Evolutionary conservation across 1,284 basidiomycete genomes (phyloP).

Genomic region (Erythrobasidium hasegawianum): DNA sequence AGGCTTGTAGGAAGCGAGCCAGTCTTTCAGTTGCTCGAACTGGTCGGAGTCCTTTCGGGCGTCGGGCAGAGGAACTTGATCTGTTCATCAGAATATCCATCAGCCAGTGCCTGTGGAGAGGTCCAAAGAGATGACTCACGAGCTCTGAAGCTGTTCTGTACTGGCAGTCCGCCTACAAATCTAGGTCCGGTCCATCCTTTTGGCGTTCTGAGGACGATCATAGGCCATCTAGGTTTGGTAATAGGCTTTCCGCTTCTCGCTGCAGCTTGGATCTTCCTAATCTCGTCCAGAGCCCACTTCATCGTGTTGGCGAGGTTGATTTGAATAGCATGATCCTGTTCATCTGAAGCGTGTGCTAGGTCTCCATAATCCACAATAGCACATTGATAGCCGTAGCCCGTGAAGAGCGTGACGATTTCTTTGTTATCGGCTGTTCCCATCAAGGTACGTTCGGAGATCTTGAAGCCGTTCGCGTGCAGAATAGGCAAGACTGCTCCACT

Average conservation of each 20-base stretch:
- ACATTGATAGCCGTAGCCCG: constrained; percentile 66
- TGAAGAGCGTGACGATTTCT: constrained; percentile 67
- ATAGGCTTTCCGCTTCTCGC: constrained; percentile 71
- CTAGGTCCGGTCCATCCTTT: constrained; percentile 57
- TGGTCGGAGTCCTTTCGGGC: constrained; percentile 64
- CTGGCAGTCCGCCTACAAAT: constrained; percentile 9
- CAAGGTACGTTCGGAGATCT: constrained; percentile 83
- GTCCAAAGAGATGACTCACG: constrained; percentile 16
- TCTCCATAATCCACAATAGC: constrained; percentile 68
- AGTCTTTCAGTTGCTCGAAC: constrained; percentile 61
- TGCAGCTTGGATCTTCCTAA: constrained; percentile 65
- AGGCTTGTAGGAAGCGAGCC: constrained; percentile 57
- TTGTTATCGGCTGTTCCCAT: constrained; percentile 85
- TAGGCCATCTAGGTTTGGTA: constrained; percentile 78
- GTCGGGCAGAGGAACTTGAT: constrained; percentile 75
- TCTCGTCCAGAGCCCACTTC: constrained; percentile 57
- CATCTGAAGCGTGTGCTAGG: constrained; percentile 60
- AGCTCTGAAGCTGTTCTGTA: constrained; percentile 40
- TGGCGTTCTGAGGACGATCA: constrained; percentile 74
- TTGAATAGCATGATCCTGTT: constrained; percentile 51
- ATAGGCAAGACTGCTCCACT: constrained; percentile 83
- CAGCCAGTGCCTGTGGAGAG: background rate
- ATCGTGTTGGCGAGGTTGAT: constrained; percentile 66
- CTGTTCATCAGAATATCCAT: constrained; percentile 46
- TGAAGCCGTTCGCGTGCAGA: constrained; percentile 66